Evolutionary conservation across 768 basidiomycete species (phyloP), one percentile per base, ranked within the genome.

Genomic region (Mycena maculata): DNA sequence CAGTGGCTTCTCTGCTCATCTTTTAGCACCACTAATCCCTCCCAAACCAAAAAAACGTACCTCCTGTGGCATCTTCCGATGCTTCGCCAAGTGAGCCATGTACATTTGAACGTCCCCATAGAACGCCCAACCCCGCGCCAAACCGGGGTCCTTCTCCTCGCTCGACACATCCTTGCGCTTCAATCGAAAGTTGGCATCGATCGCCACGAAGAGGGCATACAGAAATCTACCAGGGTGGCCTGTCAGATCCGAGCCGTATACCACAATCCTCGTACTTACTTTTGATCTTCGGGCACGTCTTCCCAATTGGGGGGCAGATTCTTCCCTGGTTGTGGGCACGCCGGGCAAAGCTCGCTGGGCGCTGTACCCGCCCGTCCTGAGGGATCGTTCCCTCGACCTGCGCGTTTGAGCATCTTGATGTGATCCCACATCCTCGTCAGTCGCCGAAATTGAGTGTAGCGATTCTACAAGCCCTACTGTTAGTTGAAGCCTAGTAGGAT

Each of bases 101-200:
- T 76, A 82, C 10, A 31, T 30, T n/a, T 41, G 20, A 25, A 76
- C 68, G 7, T 74, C 66, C 0, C 79, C 73, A 59, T 78, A 73
- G 59, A 78, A 81, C 2, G 71, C 73, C 61, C 66, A 76, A 1
- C 78, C 79, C 11, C 72, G 47, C 9, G 73, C 65, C 4, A 80
- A 70, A 12, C 74, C 71, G 9, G 78, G 75, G 63, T 80, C 78
- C 12, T 41, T 54, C 18, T 56, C 60, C 16, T 76, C 72, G 13
- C 54, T 75, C 5, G 76, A 78, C 2, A 76, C 70, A 10, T 72
- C 52, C 49, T 72, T 71, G 2, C 76, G 71, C 45, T 78, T 81
- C 5, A 81, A 11, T 3, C 33, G 27, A 36, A 36, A 36, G 13
- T 36, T 36, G 33, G 33, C 13, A 13, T 36, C 33, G 8, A 36